These are phyloP conservation scores for Aspergillus novofumigatus DNA, from an alignment of 2,329 filamentous ascomycete genomes.

Conservation along the genomic window DNA sequence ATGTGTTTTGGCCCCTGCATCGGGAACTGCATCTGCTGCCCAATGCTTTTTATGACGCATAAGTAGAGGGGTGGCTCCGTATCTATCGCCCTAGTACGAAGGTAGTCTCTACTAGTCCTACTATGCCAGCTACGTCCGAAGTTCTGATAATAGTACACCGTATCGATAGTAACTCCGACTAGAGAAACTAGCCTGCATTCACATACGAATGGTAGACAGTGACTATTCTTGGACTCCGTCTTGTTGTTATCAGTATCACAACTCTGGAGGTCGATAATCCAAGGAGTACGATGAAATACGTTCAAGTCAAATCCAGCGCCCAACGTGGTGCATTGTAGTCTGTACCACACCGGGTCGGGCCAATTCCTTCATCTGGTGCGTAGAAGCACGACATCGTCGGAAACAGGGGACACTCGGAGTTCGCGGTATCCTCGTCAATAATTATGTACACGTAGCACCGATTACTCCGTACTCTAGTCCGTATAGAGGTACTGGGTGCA, in stretches of 20 bases:
- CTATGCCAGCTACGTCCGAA: background rate
- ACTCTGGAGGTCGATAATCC: background rate
- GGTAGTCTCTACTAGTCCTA: background rate
- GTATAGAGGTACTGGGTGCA: background rate
- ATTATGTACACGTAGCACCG: background rate
- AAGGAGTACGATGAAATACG: background rate
- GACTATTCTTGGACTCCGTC: background rate
- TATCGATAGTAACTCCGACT: background rate
- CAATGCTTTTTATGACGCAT: constrained; percentile 2
- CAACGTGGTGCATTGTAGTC: background rate
- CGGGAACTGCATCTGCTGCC: constrained; percentile 15
- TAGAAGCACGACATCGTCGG: background rate
- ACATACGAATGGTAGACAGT: background rate
- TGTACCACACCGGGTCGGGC: background rate
- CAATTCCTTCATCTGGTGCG: background rate
- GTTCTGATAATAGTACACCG: background rate
- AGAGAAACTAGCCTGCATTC: background rate
- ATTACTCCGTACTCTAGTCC: too few relatives aligned
- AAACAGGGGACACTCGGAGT: background rate
- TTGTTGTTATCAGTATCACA: background rate
- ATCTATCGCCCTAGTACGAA: background rate
- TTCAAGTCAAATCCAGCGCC: too few relatives aligned
- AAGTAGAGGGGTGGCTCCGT: background rate
- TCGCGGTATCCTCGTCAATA: background rate
- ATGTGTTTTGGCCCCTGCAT: constrained; percentile 21